phyloP scores from a whole-genome alignment of 1,139 yeast genomes.

The Saccharomyces hybrid region DNA sequence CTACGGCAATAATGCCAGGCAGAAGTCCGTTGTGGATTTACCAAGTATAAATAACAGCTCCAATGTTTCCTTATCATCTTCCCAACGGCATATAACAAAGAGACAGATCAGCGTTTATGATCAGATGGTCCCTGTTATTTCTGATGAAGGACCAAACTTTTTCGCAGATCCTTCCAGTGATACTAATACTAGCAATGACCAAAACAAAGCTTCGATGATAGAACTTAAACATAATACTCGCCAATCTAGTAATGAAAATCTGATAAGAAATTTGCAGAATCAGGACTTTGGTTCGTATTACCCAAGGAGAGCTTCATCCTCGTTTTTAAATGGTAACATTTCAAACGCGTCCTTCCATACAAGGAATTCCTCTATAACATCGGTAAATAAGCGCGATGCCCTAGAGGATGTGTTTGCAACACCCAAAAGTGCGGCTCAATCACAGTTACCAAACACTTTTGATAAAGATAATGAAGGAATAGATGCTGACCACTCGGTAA shows the following conservation, averaged over 20 bases:
- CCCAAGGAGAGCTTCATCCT: constrained; percentile 30
- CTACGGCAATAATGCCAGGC: constrained; percentile 9
- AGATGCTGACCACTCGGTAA: background rate
- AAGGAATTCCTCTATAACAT: constrained; percentile 18
- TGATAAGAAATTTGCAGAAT: constrained; percentile 21
- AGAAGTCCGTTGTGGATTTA: background rate
- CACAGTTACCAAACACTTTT: constrained; percentile 1
- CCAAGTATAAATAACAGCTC: constrained; percentile 19
- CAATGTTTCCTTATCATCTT: constrained; percentile 19
- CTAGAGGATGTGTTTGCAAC: constrained; percentile 21
- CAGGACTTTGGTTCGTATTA: constrained; percentile 32
- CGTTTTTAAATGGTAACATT: constrained; percentile 19
- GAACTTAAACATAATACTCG: background rate
- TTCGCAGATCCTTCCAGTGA: constrained; percentile 1
- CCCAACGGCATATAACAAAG: constrained; percentile 10
- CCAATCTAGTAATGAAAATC: constrained; percentile 14
- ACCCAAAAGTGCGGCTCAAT: constrained; percentile 14
- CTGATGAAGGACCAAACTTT: constrained; percentile 8
- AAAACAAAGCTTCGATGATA: background rate
- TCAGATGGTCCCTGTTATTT: constrained; percentile 28
- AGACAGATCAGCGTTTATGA: constrained; percentile 22
- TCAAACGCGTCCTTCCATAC: constrained; percentile 22
- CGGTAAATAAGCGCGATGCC: constrained; percentile 9
- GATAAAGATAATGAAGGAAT: background rate
- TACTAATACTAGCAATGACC: background rate